These are phyloP conservation scores for Funneliformis mosseae DNA, from an alignment of 192 early-diverging fungal species.

Conservation along the genomic window DNA sequence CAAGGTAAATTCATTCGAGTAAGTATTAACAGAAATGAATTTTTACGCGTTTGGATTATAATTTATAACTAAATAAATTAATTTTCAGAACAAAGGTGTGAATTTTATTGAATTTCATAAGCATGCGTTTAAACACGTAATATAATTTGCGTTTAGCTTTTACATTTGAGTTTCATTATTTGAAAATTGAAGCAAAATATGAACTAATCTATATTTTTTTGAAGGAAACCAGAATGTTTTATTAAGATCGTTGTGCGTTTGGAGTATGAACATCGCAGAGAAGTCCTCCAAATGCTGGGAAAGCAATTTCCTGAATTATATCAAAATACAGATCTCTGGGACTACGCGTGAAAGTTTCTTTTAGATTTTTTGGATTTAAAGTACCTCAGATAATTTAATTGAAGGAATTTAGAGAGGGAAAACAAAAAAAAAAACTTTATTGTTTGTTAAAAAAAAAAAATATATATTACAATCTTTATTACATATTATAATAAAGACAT, in stretches of 20 bases:
- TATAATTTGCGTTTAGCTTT: neutral
- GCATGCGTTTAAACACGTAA: slow-evolving; percentile 51
- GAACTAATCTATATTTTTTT: too few relatives aligned
- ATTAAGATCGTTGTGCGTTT: slow-evolving; percentile 50
- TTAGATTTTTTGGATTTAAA: slow-evolving; percentile 76
- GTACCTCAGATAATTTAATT: slow-evolving; percentile 50
- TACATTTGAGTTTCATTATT: slow-evolving; percentile 41
- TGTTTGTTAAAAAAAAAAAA: neutral
- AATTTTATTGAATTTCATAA: slow-evolving; percentile 75
- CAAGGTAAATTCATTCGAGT: slow-evolving; percentile 62
- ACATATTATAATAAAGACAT: slow-evolving; percentile 32
- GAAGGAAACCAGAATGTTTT: slow-evolving; percentile 47
- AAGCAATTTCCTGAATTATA: slow-evolving; percentile 71
- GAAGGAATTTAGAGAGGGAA: slow-evolving; percentile 67
- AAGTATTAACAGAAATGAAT: slow-evolving; percentile 43
- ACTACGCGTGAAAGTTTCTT: slow-evolving; percentile 73
- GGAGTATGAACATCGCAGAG: slow-evolving; percentile 66
- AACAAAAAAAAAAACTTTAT: neutral
- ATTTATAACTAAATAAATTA: neutral
- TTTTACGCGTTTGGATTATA: neutral
- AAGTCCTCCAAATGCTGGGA: slow-evolving; percentile 83
- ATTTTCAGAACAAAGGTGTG: slow-evolving; percentile 62
- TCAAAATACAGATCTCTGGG: slow-evolving; percentile 73
- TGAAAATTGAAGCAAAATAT: too few relatives aligned
- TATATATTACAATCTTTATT: neutral